Evolutionary conservation across 495 filamentous ascomycete species (phyloP).

Genomic region (Xylaria sp.): DNA sequence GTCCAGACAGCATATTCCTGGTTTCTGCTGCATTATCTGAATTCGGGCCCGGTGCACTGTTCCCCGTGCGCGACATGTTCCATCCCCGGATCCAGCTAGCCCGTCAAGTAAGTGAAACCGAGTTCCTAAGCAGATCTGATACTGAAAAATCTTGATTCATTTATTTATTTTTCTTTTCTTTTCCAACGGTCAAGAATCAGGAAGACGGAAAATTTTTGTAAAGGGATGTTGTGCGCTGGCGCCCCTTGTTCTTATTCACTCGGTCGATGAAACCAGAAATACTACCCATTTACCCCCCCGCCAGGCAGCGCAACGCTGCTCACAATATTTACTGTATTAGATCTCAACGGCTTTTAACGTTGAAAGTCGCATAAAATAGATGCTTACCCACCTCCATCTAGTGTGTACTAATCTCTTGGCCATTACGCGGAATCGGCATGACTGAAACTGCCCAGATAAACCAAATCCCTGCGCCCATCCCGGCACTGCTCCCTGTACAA

Average conservation of each 20-base stretch:
- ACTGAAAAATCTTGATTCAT: not conserved
- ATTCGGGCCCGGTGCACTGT: not conserved
- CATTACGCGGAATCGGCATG: slow-evolving; percentile 4
- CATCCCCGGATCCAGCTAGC: too few relatives aligned
- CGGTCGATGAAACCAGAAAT: not conserved
- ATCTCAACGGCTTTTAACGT: not conserved
- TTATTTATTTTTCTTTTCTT: not conserved
- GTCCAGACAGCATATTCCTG: not conserved
- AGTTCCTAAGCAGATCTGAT: not conserved
- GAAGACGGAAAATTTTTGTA: not conserved
- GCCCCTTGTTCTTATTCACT: not conserved
- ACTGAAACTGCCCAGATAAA: not conserved
- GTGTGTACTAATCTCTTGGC: not conserved
- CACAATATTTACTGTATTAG: not conserved
- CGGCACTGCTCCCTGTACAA: not conserved
- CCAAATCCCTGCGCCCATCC: not conserved
- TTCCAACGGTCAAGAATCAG: not conserved
- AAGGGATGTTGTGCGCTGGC: not conserved
- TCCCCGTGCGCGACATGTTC: not conserved
- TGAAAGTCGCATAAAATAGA: not conserved
- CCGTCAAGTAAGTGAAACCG: not conserved
- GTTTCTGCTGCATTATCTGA: not conserved
- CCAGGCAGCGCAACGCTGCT: not conserved
- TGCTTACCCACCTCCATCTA: not conserved
- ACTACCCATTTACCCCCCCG: not conserved